phyloP scores from a whole-genome alignment of 1,284 basidiomycete species.

The Coniferiporia sulphurascens region DNA sequence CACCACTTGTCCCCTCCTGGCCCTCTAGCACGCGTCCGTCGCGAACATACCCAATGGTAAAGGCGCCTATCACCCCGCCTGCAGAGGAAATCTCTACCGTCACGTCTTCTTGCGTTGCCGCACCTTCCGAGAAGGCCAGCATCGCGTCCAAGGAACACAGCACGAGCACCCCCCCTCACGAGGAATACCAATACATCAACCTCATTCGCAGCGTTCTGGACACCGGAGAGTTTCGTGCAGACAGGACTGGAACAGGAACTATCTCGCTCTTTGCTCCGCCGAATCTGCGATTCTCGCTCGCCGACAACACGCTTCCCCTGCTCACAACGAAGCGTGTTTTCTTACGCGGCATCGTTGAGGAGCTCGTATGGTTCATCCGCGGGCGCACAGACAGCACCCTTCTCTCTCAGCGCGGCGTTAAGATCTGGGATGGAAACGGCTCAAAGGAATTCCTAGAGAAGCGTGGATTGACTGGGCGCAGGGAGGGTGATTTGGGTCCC shows the following conservation, averaged over 20 bases:
- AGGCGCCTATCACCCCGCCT: slow-evolving; percentile 5
- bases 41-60: slow-evolving; percentile 5
- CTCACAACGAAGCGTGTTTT: slow-evolving; percentile 97
- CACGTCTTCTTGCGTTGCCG: neutral
- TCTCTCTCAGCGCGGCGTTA: slow-evolving; percentile 80
- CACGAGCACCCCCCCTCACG: slow-evolving; percentile 38
- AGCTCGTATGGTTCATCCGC: slow-evolving; percentile 92
- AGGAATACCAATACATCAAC: slow-evolving; percentile 83
- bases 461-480: slow-evolving; percentile 77
- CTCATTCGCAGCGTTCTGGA: slow-evolving; percentile 75
- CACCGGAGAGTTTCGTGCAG: slow-evolving; percentile 72
- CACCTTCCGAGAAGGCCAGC: neutral
- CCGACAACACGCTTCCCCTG: slow-evolving; percentile 72
- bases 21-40: slow-evolving; percentile 8
- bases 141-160: neutral
- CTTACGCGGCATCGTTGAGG: slow-evolving; percentile 86
- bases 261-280: slow-evolving; percentile 87
- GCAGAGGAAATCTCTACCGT: neutral
- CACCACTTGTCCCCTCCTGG: no score
- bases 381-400: slow-evolving; percentile 82
- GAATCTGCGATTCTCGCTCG: slow-evolving; percentile 81
- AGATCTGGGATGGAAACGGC: slow-evolving; percentile 98
- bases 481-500: slow-evolving; percentile 91
- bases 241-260: slow-evolving; percentile 92
- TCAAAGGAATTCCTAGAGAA: slow-evolving; percentile 83